Conservation (phyloP, 2,329 filamentous ascomycete genomes). For the Epichloe uncinata region DNA sequence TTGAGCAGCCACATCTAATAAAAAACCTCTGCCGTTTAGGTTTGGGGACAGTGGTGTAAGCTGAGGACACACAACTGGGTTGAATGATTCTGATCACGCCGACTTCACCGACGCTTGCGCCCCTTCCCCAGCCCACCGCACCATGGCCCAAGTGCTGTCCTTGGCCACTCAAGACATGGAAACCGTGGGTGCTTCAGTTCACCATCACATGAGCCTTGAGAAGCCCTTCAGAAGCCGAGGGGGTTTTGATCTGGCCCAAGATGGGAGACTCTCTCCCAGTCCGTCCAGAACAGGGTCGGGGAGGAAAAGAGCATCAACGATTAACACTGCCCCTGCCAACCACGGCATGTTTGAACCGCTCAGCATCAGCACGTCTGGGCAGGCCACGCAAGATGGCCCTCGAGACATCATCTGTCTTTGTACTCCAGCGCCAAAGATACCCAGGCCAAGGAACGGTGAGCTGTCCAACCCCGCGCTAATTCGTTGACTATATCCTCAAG, state of each 20-base stretch:
- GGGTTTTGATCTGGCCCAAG: conserved; percentile 5
- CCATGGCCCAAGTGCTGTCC: conserved; percentile 15
- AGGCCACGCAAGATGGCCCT: conserved; percentile 17
- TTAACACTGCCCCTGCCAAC: conserved; percentile 31
- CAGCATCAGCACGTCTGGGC: conserved; percentile 15
- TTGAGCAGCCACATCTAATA: neutral
- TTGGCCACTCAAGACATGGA: conserved; percentile 12
- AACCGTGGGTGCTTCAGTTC: conserved; percentile 10
- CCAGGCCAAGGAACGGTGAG: conserved; percentile 46
- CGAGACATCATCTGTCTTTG: conserved; percentile 42
- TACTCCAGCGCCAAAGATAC: conserved; percentile 42
- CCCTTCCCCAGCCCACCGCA: neutral
- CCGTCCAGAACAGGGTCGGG: conserved; percentile 6
- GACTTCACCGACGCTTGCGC: conserved; percentile 1
- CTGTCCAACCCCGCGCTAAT: conserved; percentile 5
- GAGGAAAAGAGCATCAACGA: conserved; percentile 32
- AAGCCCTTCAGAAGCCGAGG: conserved; percentile 8
- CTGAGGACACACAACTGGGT: neutral
- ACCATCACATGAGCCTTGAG: conserved; percentile 11
- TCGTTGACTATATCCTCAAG: neutral
- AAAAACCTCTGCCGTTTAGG: neutral
- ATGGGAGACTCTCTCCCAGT: conserved; percentile 4
- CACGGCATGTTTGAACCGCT: conserved; percentile 19
- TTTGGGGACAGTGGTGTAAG: conserved; percentile 2
- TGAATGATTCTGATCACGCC: conserved; percentile 4